phyloP scores from a whole-genome alignment of 441 rosid genomes.

The Pelargonium citronellum region DNA sequence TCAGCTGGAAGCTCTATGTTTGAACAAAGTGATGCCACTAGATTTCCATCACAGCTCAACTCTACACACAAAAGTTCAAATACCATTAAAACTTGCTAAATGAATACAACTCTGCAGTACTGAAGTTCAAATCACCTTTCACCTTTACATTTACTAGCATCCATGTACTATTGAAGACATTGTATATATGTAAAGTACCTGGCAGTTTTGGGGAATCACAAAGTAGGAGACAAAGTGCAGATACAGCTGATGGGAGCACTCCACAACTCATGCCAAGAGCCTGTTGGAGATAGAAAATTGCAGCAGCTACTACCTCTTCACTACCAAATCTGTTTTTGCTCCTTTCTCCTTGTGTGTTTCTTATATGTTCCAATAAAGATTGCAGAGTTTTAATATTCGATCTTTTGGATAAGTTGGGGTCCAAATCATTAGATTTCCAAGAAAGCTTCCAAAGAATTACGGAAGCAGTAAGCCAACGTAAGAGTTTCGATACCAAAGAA shows the following conservation, averaged over 20 bases:
- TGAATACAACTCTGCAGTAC: too few species aligned
- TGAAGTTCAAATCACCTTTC: background rate
- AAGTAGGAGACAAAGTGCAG: conserved; percentile 57
- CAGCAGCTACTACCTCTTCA: conserved; percentile 42
- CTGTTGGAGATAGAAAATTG: conserved; percentile 59
- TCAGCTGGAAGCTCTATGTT: conserved; percentile 59
- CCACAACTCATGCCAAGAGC: conserved; percentile 38
- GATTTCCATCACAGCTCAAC: conserved; percentile 25
- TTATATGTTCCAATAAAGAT: conserved; percentile 37
- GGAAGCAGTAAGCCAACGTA: conserved; percentile 79
- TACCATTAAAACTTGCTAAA: background rate
- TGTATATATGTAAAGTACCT: conserved; percentile 37
- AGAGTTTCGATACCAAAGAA: conserved; percentile 53
- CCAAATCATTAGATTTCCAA: conserved; percentile 24
- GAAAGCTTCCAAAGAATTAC: conserved; percentile 61
- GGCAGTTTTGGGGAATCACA: conserved; percentile 28
- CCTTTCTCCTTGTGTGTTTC: conserved; percentile 29
- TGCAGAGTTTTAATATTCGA: conserved; percentile 35
- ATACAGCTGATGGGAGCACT: conserved; percentile 54
- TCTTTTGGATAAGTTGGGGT: conserved; percentile 27
- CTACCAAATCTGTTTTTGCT: conserved; percentile 22
- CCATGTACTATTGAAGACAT: conserved; percentile 5
- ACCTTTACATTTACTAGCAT: background rate
- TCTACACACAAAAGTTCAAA: conserved; percentile 20
- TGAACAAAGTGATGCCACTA: conserved; percentile 32